phyloP scores from a whole-genome alignment of 2,329 filamentous ascomycete species.

The Orbilia javanica region DNA sequence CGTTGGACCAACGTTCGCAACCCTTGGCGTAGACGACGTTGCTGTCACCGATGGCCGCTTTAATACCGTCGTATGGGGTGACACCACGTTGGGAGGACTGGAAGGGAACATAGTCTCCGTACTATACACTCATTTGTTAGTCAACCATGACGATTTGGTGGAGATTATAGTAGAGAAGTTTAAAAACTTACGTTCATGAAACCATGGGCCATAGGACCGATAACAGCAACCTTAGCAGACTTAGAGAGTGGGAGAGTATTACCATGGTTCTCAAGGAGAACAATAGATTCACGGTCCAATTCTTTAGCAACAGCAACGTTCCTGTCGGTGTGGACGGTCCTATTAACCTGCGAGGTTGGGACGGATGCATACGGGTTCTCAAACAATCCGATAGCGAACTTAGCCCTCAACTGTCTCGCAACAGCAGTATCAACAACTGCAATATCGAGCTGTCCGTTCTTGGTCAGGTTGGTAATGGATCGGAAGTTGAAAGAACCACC shows the following conservation, averaged over 20 bases:
- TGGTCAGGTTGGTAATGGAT: slow-evolving; percentile 75
- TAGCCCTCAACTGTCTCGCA: slow-evolving; percentile 74
- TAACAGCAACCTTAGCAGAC: slow-evolving; percentile 76
- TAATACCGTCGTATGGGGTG: slow-evolving; percentile 78
- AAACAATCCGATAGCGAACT: slow-evolving; percentile 78
- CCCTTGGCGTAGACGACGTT: slow-evolving; percentile 76
- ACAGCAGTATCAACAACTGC: slow-evolving; percentile 76
- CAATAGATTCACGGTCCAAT: slow-evolving; percentile 75
- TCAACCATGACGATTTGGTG: slow-evolving; percentile 61
- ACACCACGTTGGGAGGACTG: slow-evolving; percentile 74
- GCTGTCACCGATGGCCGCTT: slow-evolving; percentile 70
- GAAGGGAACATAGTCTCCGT: slow-evolving; percentile 80
- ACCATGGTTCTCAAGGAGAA: slow-evolving; percentile 73
- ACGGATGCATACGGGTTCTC: slow-evolving; percentile 76
- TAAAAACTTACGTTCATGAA: slow-evolving; percentile 74
- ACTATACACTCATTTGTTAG: slow-evolving; percentile 66
- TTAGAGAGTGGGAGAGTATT: slow-evolving; percentile 68
- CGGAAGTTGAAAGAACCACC: slow-evolving; percentile 79
- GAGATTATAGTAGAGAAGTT: slow-evolving; percentile 60
- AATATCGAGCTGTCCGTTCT: slow-evolving; percentile 73
- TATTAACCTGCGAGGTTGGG: slow-evolving; percentile 70
- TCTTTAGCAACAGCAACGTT: slow-evolving; percentile 73
- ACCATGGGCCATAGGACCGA: slow-evolving; percentile 80
- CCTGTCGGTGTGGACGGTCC: slow-evolving; percentile 74
- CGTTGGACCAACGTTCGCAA: slow-evolving; percentile 79